These are phyloP conservation scores for Zelopaecilomyces penicillatus DNA, from an alignment of 2,329 filamentous ascomycete species.

Conservation along the genomic window DNA sequence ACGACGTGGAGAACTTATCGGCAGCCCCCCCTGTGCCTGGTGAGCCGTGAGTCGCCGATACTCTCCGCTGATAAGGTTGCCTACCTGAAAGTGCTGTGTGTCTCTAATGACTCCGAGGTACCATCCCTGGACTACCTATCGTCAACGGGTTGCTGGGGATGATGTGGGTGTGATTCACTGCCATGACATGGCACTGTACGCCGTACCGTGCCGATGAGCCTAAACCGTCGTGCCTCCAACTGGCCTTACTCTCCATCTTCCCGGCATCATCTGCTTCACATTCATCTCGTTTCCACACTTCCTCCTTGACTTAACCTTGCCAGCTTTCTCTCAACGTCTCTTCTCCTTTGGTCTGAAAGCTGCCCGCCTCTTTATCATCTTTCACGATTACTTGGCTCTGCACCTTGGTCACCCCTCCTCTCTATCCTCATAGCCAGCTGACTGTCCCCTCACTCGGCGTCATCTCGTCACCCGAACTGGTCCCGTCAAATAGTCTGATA, in stretches of 20 bases:
- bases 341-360: neutral
- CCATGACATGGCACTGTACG: slow-evolving; percentile 5
- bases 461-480: no score
- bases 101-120: slow-evolving; percentile 7
- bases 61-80: slow-evolving; percentile 14
- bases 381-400: slow-evolving; percentile 1
- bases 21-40: neutral
- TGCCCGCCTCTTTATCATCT: neutral
- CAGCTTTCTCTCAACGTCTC: neutral
- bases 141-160: slow-evolving; percentile 4
- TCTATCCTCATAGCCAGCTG: neutral
- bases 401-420: slow-evolving; percentile 1
- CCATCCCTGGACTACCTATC: slow-evolving; percentile 1
- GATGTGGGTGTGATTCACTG: slow-evolving; percentile 8
- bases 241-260: neutral
- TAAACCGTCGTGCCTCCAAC: neutral
- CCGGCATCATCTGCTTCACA: neutral
- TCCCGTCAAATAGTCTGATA: no score
- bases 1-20: slow-evolving; percentile 2
- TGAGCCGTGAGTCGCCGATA: slow-evolving; percentile 12
- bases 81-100: slow-evolving; percentile 1
- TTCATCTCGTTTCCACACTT: slow-evolving; percentile 17
- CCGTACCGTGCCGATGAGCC: neutral
- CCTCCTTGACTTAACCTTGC: slow-evolving; percentile 16
- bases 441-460: no score